These are phyloP conservation scores for Kappamyces sp. DNA, from an alignment of 192 early-diverging fungal species.

Conservation along the genomic window DNA sequence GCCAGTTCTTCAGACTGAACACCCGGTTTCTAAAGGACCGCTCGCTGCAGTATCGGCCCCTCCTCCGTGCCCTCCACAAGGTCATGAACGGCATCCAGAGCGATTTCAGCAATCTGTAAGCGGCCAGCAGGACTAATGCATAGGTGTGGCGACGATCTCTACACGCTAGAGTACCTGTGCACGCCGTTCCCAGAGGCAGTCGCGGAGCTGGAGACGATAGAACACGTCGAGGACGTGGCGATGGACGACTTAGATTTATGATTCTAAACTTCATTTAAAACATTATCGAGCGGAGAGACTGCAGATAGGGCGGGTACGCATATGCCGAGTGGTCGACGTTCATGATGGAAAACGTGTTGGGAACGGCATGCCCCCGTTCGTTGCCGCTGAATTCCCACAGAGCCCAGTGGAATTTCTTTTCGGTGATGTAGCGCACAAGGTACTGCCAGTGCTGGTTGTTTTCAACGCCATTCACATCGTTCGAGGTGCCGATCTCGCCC, in stretches of 20 bases:
- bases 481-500: neutral
- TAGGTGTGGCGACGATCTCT: conserved; percentile 77
- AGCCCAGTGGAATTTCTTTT: conserved; percentile 10
- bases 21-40: conserved; percentile 46
- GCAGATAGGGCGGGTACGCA: neutral
- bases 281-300: neutral
- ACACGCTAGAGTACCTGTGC: conserved; percentile 58
- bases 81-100: conserved; percentile 36
- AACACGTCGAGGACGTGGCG: conserved; percentile 25
- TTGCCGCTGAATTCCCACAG: conserved; percentile 2
- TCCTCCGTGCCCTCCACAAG: conserved; percentile 74
- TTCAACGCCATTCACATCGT: no score
- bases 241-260: conserved; percentile 33
- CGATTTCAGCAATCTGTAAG: conserved; percentile 50
- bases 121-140: conserved; percentile 1
- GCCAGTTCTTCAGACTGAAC: conserved; percentile 68
- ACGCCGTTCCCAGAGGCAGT: conserved; percentile 10
- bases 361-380: neutral
- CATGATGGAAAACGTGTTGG: conserved; percentile 2
- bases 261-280: conserved; percentile 5
- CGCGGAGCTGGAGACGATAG: conserved; percentile 8
- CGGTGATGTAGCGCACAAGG: conserved; percentile 11
- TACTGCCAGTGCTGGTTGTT: neutral
- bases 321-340: neutral
- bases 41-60: conserved; percentile 35